A percentile compares a stretch with the other conserved stretches of the same genome.
These are phyloP conservation scores for Alternaria sp. DNA, from an alignment of 2,329 filamentous ascomycete species.

Conservation along the genomic window DNA sequence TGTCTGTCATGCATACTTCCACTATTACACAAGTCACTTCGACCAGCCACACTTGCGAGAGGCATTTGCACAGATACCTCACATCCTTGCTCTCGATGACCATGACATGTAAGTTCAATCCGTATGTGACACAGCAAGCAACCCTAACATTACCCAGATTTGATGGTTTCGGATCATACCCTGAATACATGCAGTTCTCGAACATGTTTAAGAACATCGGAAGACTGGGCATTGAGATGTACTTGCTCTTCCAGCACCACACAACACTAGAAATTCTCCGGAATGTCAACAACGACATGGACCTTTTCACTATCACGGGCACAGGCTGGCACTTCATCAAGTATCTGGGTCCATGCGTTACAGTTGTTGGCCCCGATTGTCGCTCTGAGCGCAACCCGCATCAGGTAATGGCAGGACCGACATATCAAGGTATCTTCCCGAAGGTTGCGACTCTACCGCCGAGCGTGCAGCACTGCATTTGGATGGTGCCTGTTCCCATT, in stretches of 20 bases:
- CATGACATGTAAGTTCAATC: slow-evolving; percentile 85
- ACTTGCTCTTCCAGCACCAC: slow-evolving; percentile 96
- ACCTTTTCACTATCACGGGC: slow-evolving; percentile 97
- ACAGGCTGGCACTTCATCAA: slow-evolving; percentile 99
- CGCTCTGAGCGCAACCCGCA: slow-evolving; percentile 88
- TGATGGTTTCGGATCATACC: slow-evolving; percentile 95
- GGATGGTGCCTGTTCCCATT: slow-evolving; percentile 91
- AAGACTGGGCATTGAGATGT: slow-evolving; percentile 95
- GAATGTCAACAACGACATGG: slow-evolving; percentile 83
- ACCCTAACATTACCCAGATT: slow-evolving; percentile 64
- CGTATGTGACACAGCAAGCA: too few species aligned
- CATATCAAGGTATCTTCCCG: slow-evolving; percentile 96
- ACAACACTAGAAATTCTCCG: slow-evolving; percentile 92
- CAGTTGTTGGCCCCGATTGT: slow-evolving; percentile 88
- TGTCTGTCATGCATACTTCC: slow-evolving; percentile 94
- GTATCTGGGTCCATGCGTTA: slow-evolving; percentile 88
- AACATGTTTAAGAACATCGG: slow-evolving; percentile 99
- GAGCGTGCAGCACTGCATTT: slow-evolving; percentile 94
- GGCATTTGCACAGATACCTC: slow-evolving; percentile 96
- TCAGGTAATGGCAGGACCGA: slow-evolving; percentile 93
- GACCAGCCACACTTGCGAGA: slow-evolving; percentile 94
- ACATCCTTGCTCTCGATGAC: slow-evolving; percentile 90
- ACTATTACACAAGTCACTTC: slow-evolving; percentile 98
- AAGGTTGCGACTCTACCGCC: slow-evolving; percentile 90
- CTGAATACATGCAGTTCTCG: slow-evolving; percentile 97